Conservation (phyloP, 176 grass and related monocot species). For the Zizania latifolia region DNA sequence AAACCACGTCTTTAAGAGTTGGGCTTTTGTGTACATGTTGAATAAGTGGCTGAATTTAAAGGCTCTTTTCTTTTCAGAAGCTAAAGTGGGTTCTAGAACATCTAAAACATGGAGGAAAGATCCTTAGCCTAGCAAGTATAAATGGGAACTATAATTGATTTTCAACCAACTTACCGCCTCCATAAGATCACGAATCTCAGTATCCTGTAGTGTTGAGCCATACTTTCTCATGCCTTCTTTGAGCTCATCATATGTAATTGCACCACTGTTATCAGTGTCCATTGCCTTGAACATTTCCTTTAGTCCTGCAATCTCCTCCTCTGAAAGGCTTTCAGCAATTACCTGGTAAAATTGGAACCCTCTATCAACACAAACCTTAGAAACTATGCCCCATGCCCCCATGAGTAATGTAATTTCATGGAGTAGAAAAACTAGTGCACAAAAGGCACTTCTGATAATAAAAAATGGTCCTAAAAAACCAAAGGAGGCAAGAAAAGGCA, state of each 20-base stretch:
- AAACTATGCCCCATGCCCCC: background rate
- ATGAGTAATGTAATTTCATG: background rate
- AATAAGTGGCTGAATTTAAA: background rate
- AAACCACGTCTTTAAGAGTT: background rate
- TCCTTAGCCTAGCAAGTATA: background rate
- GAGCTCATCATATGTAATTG: constrained; percentile 78
- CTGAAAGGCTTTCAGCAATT: constrained; percentile 77
- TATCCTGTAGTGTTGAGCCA: constrained; percentile 59
- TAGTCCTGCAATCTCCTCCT: constrained; percentile 73
- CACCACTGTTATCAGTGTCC: constrained; percentile 65
- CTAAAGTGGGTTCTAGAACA: constrained; percentile 1
- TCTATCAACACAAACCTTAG: background rate
- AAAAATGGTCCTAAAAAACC: background rate
- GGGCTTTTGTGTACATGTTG: background rate
- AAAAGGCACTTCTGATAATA: background rate
- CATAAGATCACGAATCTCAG: constrained; percentile 68
- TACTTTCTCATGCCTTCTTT: constrained; percentile 66
- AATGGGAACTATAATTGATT: background rate
- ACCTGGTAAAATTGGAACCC: constrained; percentile 37
- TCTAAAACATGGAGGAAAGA: background rate
- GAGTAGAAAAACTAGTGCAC: constrained; percentile 22
- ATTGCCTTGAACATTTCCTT: constrained; percentile 77
- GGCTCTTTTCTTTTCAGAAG: background rate
- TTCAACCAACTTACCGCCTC: constrained; percentile 54
- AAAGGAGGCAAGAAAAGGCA: background rate